These are phyloP conservation scores for Plasmodium cynomolgi DNA, from an alignment of 169 alveolate species.

Conservation along the genomic window DNA sequence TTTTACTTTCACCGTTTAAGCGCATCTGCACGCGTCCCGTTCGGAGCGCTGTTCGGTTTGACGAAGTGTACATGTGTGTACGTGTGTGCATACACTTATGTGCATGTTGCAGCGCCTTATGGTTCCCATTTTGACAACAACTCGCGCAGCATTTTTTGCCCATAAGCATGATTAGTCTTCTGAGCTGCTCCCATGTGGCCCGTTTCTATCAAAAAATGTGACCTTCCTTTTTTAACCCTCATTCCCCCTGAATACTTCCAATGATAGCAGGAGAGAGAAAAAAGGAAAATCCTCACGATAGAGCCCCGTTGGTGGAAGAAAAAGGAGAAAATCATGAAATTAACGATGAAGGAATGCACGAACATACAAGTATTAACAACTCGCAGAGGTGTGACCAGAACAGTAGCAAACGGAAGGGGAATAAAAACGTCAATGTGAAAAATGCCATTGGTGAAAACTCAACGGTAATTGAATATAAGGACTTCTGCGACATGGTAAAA, in stretches of 20 bases:
- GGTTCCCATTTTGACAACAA: background rate
- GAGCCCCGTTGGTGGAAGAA: background rate
- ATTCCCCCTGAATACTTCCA: background rate
- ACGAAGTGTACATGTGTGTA: background rate
- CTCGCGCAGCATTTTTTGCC: background rate
- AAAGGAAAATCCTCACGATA: background rate
- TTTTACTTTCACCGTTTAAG: background rate
- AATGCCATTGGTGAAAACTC: background rate
- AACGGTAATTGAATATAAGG: conserved; percentile 11
- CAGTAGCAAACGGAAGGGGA: background rate
- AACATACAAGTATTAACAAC: background rate
- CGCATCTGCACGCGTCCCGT: background rate
- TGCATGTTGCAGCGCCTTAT: background rate
- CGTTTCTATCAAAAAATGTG: background rate
- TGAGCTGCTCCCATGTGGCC: background rate
- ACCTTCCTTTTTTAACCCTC: background rate
- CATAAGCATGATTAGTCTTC: background rate
- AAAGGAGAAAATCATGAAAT: background rate
- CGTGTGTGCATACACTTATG: background rate
- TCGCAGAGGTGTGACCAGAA: background rate
- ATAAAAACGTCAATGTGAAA: background rate
- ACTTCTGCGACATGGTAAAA: conserved; percentile 35
- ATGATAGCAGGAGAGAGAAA: conserved; percentile 5
- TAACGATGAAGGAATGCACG: background rate
- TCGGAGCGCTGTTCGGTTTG: background rate